phyloP scores from a whole-genome alignment of 164 flowering plant genomes.

The Vitis amurensis region DNA sequence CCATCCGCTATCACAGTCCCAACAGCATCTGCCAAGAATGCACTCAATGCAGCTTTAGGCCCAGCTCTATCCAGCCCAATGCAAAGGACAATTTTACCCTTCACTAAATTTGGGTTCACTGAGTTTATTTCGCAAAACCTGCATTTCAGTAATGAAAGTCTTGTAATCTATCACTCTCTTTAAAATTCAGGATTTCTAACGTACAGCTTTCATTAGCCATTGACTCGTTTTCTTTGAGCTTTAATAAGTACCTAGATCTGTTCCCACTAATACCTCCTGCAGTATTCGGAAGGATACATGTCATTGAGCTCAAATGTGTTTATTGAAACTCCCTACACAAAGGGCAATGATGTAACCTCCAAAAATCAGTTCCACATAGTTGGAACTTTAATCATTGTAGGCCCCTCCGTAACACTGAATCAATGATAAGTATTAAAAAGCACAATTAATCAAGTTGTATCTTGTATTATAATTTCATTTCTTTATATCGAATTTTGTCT shows the following conservation, averaged over 20 bases:
- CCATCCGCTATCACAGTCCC: constrained; percentile 34
- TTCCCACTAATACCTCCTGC: constrained; percentile 2
- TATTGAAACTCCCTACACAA: constrained; percentile 28
- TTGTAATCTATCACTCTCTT: no score
- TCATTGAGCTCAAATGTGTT: constrained; percentile 26
- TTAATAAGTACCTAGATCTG: constrained; percentile 19
- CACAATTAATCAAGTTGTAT: no score
- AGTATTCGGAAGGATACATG: constrained; percentile 23
- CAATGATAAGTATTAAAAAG: no score
- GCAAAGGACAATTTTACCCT: constrained; percentile 60
- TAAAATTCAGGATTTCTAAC: no score
- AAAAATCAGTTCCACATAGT: no score
- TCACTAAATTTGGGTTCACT: constrained; percentile 36
- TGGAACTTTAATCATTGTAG: no score
- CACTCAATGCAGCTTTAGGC: constrained; percentile 11
- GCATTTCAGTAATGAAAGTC: neutral
- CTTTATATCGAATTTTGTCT: no score
- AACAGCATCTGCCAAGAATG: constrained; percentile 29
- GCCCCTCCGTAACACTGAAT: no score
- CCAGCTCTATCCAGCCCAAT: no score
- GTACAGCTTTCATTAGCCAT: no score
- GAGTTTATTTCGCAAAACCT: constrained; percentile 41
- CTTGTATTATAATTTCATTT: no score
- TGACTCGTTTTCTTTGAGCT: no score
- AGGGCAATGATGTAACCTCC: neutral